phyloP scores from a whole-genome alignment of 805 yeast species.

The Priceomyces carsonii region DNA sequence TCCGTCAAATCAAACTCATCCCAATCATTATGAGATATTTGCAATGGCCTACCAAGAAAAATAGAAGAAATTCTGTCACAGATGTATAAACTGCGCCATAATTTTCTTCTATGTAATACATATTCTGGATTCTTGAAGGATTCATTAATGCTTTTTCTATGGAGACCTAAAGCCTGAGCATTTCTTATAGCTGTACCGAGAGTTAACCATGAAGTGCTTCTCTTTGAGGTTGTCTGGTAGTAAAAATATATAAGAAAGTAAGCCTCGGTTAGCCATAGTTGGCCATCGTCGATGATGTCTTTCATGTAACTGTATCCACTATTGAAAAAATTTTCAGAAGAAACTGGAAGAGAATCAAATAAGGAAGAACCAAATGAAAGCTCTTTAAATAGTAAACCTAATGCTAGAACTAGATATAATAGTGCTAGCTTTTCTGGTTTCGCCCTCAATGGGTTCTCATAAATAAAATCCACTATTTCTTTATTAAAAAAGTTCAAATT shows the following conservation, averaged over 20 bases:
- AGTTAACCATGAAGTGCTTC: constrained; percentile 45
- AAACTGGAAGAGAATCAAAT: constrained; percentile 9
- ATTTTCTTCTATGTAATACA: constrained; percentile 30
- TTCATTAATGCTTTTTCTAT: constrained; percentile 39
- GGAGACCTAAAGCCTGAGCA: constrained; percentile 44
- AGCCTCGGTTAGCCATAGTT: constrained; percentile 45
- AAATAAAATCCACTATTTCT: constrained; percentile 28
- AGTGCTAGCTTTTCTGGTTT: constrained; percentile 28
- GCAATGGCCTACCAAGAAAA: constrained; percentile 37
- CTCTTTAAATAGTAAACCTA: constrained; percentile 39
- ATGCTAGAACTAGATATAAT: constrained; percentile 39
- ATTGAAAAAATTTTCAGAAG: constrained; percentile 32
- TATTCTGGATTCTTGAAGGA: constrained; percentile 26
- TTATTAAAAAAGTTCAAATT: constrained; percentile 32
- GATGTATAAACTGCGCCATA: constrained; percentile 34
- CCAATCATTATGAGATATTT: constrained; percentile 38
- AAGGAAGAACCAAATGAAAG: constrained; percentile 26
- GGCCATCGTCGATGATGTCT: constrained; percentile 35
- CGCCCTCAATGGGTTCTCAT: constrained; percentile 26
- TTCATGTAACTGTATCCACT: constrained; percentile 31
- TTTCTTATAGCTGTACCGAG: constrained; percentile 43
- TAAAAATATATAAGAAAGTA: constrained; percentile 39
- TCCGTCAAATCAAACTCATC: constrained; percentile 28
- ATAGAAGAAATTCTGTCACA: constrained; percentile 35
- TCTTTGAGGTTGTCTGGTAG: constrained; percentile 40